Conservation (phyloP, 768 basidiomycete genomes). For the Tephrocybe rancida region DNA sequence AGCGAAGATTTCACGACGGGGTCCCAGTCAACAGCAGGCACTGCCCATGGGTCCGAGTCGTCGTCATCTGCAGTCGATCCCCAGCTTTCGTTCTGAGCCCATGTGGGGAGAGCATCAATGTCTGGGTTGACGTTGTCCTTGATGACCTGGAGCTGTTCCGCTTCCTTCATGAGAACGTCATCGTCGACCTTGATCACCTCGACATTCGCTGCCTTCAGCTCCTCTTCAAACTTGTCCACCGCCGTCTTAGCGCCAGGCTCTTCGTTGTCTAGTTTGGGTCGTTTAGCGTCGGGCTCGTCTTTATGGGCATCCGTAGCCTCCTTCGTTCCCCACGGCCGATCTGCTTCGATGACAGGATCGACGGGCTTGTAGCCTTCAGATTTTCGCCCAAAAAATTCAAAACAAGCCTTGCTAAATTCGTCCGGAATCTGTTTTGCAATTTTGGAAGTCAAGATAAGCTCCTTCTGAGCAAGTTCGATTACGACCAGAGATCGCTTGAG, state of each 20-base stretch:
- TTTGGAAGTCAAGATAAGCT: conserved; percentile 51
- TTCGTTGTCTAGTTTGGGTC: conserved; percentile 15
- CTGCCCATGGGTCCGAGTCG: conserved; percentile 11
- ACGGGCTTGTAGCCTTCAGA: conserved; percentile 39
- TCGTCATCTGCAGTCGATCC: conserved; percentile 4
- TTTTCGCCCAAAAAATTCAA: conserved; percentile 49
- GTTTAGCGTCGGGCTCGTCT: conserved; percentile 17
- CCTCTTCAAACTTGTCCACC: conserved; percentile 38
- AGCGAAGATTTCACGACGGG: conserved; percentile 29
- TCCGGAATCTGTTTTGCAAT: conserved; percentile 52
- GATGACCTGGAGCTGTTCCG: conserved; percentile 13
- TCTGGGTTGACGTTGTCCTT: conserved; percentile 16
- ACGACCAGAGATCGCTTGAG: conserved; percentile 49
- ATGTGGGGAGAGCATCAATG: conserved; percentile 10
- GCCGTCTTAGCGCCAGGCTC: conserved; percentile 11
- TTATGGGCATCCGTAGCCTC: not conserved
- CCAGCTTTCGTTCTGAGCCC: conserved; percentile 9
- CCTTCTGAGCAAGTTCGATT: conserved; percentile 41
- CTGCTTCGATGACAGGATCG: conserved; percentile 12
- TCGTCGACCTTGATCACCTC: conserved; percentile 19
- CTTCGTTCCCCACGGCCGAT: conserved; percentile 5
- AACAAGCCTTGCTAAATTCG: conserved; percentile 50
- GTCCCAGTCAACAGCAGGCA: conserved; percentile 19
- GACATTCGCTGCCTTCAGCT: conserved; percentile 37
- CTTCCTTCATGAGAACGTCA: conserved; percentile 10